Conservation (phyloP, 192 early-diverging fungal genomes). For the Entomortierella chlamydospora region DNA sequence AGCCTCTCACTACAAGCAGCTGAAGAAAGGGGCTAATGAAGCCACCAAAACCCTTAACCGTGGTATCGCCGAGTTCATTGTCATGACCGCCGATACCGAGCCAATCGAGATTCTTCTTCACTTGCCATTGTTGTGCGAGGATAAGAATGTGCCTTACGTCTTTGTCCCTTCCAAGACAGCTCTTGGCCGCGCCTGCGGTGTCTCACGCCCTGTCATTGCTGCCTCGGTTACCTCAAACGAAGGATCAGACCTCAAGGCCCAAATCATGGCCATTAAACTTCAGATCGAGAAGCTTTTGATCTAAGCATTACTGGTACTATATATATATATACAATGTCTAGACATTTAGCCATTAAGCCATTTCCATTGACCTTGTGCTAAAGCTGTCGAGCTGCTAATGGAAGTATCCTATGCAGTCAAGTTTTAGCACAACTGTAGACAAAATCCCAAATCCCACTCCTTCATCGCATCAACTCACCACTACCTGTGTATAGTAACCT, state of each 20-base stretch:
- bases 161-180: constrained; percentile 98
- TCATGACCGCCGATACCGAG: constrained; percentile 98
- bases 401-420: too few relatives aligned
- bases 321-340: too few relatives aligned
- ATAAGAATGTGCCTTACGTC: constrained; percentile 99
- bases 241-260: constrained; percentile 92
- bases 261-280: constrained; percentile 90
- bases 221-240: constrained; percentile 97
- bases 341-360: not conserved
- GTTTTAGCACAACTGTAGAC: too few relatives aligned
- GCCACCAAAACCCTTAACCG: constrained; percentile 99
- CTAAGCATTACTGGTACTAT: constrained; percentile 56
- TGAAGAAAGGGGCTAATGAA: constrained; percentile 99
- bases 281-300: constrained; percentile 96
- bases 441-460: too few relatives aligned
- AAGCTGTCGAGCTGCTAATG: too few relatives aligned
- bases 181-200: constrained; percentile 97
- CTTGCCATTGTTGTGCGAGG: constrained; percentile 97
- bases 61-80: constrained; percentile 98
- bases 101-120: constrained; percentile 98
- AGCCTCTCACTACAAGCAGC: constrained; percentile 99
- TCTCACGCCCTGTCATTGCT: constrained; percentile 93
- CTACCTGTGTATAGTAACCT: too few relatives aligned
- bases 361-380: too few relatives aligned
- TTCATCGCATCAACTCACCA: too few relatives aligned